phyloP scores from a whole-genome alignment of 306 rosid species.

The Carpinus viminea region DNA sequence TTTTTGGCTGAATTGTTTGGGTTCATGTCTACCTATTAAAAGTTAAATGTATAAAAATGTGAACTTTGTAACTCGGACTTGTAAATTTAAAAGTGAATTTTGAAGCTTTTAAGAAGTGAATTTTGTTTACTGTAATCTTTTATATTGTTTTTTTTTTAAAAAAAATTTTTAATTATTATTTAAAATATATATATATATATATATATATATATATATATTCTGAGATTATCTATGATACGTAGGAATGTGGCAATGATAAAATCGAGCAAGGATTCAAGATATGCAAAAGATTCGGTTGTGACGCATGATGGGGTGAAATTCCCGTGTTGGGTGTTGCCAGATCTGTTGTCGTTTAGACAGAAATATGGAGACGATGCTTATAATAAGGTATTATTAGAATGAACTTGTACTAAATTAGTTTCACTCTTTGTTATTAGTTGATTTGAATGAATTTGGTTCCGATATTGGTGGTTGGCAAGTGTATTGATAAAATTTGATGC shows the following conservation, averaged over 20 bases:
- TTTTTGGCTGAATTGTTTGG: not conserved
- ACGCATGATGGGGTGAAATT: conserved; percentile 77
- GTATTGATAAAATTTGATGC: not conserved
- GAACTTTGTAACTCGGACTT: not conserved
- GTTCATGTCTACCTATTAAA: not conserved
- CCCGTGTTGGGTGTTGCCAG: conserved; percentile 82
- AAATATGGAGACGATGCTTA: conserved; percentile 70
- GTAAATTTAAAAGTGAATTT: not conserved
- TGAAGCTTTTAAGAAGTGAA: not conserved
- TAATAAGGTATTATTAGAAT: conserved; percentile 43
- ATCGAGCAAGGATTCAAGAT: conserved; percentile 78
- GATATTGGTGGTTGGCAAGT: not conserved
- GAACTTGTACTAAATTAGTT: not conserved
- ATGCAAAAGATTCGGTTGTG: conserved; percentile 76
- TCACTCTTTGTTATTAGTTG: not conserved
- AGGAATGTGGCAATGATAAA: conserved; percentile 86
- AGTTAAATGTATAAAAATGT: not conserved
- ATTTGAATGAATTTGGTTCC: not conserved
- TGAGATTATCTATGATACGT: not conserved
- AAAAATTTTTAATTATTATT: not conserved
- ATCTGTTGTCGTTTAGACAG: conserved; percentile 59
- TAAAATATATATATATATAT: too few relatives aligned
- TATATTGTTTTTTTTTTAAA: not conserved
- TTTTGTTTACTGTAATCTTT: not conserved
- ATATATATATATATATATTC: too few relatives aligned